Conservation (phyloP, 768 basidiomycete genomes). For the Phanerochaete carnosa region DNA sequence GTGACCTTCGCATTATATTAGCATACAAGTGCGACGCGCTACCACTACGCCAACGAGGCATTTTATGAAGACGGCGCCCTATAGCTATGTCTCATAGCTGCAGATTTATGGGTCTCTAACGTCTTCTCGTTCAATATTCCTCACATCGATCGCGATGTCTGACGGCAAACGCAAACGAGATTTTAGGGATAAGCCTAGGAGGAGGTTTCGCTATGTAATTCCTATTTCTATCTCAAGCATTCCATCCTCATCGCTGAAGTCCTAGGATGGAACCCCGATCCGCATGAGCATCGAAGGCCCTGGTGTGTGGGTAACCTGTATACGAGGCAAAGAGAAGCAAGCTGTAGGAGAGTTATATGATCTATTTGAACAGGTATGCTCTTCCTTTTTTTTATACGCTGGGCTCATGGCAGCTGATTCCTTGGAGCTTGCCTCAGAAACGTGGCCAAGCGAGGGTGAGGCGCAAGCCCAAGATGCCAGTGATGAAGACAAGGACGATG, state of each 20-base stretch:
- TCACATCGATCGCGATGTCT: too few species aligned
- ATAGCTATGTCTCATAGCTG: not conserved
- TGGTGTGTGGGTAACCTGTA: constrained; percentile 82
- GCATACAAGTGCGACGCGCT: constrained; percentile 42
- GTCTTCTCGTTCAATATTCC: too few species aligned
- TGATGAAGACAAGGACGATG: constrained; percentile 27
- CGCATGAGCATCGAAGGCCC: constrained; percentile 73
- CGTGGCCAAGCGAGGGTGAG: constrained; percentile 55
- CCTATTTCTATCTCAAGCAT: not conserved
- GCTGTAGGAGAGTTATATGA: constrained; percentile 75
- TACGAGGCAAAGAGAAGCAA: constrained; percentile 81
- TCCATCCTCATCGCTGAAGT: not conserved
- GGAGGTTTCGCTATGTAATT: constrained; percentile 22
- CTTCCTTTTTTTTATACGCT: not conserved
- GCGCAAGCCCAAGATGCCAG: not conserved
- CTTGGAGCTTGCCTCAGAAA: constrained; percentile 58
- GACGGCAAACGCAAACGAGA: constrained; percentile 24
- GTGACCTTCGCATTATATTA: constrained; percentile 37
- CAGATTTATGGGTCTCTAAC: not conserved
- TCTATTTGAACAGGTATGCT: constrained; percentile 73
- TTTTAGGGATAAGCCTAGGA: constrained; percentile 19
- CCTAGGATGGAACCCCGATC: constrained; percentile 63
- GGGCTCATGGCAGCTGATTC: not conserved
- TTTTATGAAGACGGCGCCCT: not conserved
- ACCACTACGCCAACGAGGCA: constrained; percentile 38